Evolutionary conservation across 208 protist species (phyloP), one percentile per base, ranked within the genome.

Genomic region (Vickermania spadyakhi): DNA sequence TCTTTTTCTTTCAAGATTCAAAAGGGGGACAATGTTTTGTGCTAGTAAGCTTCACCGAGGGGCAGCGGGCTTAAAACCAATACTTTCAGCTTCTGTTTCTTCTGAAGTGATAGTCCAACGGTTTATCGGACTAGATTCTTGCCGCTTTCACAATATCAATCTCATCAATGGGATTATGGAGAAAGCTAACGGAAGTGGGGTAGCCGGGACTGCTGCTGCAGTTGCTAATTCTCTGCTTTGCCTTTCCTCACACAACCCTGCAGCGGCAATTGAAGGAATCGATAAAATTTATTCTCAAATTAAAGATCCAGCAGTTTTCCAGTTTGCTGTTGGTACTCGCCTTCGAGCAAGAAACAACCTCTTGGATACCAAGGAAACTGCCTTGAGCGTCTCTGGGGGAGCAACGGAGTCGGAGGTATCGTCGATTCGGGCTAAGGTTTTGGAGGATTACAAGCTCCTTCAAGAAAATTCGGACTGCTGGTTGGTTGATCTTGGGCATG

Each of bases 371-470:
- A 94, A 86, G 62, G 81, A 94, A 62, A 67, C 81, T n/a, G 69
- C 77, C 27, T 64, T 89, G 61, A 77, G 56, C 31, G 83, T 94
- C 5, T 80, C 79, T 28, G 83, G 86, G 36, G 84, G 79, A 7
- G 63, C 81, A 31, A 94, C 81, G 7, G 84, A 91, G 74, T 61
- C 84, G 3, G 84, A 94, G 23, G 81, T 94, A 28, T 85, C 81
- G 27, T 66, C 73, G 14, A 53, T 91, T 31, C 81, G 87, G 23
- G 62, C 68, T 13, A 66, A 79, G 50, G 23, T 86, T 29, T 58
- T 62, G 50, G 64, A 68, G 4, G 84, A 84, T 56, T 90, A 91
- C 73, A 77, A 80, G 36, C 73, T 65, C 7, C 71, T 94, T 2
- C 65, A 79, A 25, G 41, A 56, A 31, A 64, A 42, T 62, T 88